These are phyloP conservation scores for Akanthomyces lecanii DNA, from an alignment of 2,329 filamentous ascomycete species.

Conservation along the genomic window DNA sequence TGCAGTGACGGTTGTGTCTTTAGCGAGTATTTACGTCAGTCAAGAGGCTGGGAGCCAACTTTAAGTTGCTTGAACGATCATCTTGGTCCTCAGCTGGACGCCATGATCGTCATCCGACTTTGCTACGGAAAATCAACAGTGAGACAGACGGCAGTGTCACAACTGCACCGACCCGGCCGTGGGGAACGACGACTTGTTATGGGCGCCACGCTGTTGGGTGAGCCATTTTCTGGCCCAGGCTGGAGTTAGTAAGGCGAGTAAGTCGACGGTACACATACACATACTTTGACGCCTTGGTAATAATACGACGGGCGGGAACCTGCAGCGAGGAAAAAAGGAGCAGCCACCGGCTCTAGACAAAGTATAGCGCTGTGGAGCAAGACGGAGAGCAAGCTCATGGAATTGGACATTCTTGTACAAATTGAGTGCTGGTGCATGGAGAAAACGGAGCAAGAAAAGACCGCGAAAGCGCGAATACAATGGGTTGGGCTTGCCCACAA, in stretches of 20 bases:
- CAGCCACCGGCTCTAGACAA: slow-evolving; percentile 6
- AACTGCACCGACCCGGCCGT: background rate
- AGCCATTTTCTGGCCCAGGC: slow-evolving; percentile 7
- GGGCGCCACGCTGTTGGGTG: background rate
- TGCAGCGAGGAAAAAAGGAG: background rate
- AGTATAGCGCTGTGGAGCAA: slow-evolving; percentile 10
- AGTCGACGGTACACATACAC: background rate
- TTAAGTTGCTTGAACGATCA: background rate
- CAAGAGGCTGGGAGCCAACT: background rate
- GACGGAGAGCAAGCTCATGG: background rate
- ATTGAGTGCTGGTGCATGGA: background rate
- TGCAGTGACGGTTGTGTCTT: background rate
- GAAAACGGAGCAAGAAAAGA: background rate
- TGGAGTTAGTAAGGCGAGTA: slow-evolving; percentile 7
- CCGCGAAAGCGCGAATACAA: background rate
- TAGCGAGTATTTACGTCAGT: background rate
- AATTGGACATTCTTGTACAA: background rate
- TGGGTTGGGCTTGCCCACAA: background rate
- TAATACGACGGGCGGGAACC: background rate
- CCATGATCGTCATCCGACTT: background rate
- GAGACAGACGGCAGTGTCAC: background rate
- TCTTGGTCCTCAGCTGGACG: background rate
- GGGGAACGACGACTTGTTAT: background rate
- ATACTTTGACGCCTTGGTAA: background rate
- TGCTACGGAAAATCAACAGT: too few species aligned